These are phyloP conservation scores for Fusarium camptoceras DNA, from an alignment of 2,329 filamentous ascomycete species.

Conservation along the genomic window DNA sequence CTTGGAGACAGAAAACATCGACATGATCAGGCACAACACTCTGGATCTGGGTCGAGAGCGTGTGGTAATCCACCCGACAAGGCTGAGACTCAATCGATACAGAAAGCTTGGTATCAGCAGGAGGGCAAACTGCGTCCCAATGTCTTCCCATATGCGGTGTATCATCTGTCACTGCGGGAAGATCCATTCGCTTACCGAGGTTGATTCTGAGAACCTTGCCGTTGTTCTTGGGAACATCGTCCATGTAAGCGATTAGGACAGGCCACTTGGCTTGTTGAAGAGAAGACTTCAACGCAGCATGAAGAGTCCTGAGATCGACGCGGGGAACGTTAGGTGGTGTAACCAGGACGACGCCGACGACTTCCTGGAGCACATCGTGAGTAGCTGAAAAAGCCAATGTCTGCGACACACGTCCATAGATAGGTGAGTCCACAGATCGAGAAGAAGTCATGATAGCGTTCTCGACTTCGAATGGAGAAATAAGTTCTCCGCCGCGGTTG, in stretches of 20 bases:
- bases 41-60: neutral
- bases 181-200: neutral
- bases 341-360: neutral
- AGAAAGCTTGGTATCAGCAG: neutral
- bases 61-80: neutral
- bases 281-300: neutral
- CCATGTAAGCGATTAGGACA: slow-evolving; percentile 3
- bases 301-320: neutral
- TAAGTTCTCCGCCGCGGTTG: slow-evolving; percentile 6
- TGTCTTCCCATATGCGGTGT: neutral
- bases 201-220: slow-evolving; percentile 11
- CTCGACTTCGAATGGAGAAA: slow-evolving; percentile 13
- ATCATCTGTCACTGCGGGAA: neutral
- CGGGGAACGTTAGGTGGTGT: neutral
- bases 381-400: neutral
- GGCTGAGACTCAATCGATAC: neutral
- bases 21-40: neutral
- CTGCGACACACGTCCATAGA: neutral
- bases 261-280: slow-evolving; percentile 16
- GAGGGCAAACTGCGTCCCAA: slow-evolving; percentile 2
- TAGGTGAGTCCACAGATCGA: neutral
- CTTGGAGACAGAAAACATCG: neutral
- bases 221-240: slow-evolving; percentile 18
- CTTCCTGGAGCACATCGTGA: slow-evolving; percentile 15
- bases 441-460: slow-evolving; percentile 22